Evolutionary conservation across 805 yeast species (phyloP).

Genomic region (Yarrowia keelungensis): DNA sequence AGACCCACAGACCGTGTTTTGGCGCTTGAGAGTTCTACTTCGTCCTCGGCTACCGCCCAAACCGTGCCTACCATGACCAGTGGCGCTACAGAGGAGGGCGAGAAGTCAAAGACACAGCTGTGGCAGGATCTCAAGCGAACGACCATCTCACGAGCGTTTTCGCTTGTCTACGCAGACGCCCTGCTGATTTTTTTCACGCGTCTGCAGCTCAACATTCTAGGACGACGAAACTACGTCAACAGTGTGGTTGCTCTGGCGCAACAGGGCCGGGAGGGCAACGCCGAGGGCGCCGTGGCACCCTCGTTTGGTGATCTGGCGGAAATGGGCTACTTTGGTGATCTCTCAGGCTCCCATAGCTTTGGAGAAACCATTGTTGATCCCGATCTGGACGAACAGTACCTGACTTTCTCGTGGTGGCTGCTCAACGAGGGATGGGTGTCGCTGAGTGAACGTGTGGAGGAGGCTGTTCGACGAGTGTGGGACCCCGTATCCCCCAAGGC

Average conservation of each 20-base stretch:
- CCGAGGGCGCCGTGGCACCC: conserved; percentile 41
- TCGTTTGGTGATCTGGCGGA: conserved; percentile 34
- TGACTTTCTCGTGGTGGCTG: conserved; percentile 93
- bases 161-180: conserved; percentile 71
- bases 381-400: conserved; percentile 53
- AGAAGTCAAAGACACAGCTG: conserved; percentile 65
- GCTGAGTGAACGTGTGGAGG: conserved; percentile 61
- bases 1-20: conserved; percentile 40
- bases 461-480: conserved; percentile 66
- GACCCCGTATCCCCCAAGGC: conserved; percentile 72
- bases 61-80: conserved; percentile 30
- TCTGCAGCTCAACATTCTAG: conserved; percentile 84
- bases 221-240: conserved; percentile 83
- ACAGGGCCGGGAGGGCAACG: conserved; percentile 41
- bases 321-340: conserved; percentile 33
- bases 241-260: conserved; percentile 77
- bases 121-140: conserved; percentile 84
- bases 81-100: conserved; percentile 41
- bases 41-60: conserved; percentile 36
- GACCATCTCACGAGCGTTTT: conserved; percentile 74
- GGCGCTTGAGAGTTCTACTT: conserved; percentile 39
- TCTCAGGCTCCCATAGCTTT: conserved; percentile 6
- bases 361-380: conserved; percentile 40
- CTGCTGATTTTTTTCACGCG: conserved; percentile 79
- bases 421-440: conserved; percentile 82